Conservation (phyloP, 164 flowering plant genomes). For the Magnolia changhungtana region DNA sequence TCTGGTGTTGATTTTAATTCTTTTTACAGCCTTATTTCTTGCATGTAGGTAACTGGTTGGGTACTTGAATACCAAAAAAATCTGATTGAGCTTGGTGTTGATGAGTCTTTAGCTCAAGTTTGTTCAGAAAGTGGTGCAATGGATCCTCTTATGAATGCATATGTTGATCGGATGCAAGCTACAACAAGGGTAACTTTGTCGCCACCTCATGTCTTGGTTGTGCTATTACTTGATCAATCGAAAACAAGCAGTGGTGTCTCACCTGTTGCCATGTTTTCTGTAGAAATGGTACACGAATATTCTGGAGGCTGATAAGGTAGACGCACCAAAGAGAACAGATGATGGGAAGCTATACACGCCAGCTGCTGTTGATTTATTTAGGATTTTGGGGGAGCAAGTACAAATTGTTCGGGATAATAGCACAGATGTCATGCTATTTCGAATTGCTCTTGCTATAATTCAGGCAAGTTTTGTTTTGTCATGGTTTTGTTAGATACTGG, state of each 20-base stretch:
- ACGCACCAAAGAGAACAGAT: slow-evolving; percentile 89
- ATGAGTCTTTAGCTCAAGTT: slow-evolving; percentile 96
- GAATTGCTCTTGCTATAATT: slow-evolving; percentile 86
- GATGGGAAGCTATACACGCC: slow-evolving; percentile 97
- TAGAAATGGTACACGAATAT: slow-evolving; percentile 98
- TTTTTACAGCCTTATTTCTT: slow-evolving; percentile 7
- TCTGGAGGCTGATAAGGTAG: slow-evolving; percentile 86
- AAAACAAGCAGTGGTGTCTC: background rate
- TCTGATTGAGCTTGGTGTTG: slow-evolving; percentile 94
- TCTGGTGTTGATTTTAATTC: background rate
- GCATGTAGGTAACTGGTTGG: slow-evolving; percentile 89
- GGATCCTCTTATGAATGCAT: slow-evolving; percentile 99
- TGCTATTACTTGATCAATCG: background rate
- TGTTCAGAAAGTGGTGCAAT: slow-evolving; percentile 99
- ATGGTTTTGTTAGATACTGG: background rate
- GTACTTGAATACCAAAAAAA: slow-evolving; percentile 96
- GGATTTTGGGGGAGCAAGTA: slow-evolving; percentile 97
- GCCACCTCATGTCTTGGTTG: background rate
- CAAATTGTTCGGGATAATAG: slow-evolving; percentile 97
- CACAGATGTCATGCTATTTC: slow-evolving; percentile 95
- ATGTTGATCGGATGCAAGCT: slow-evolving; percentile 99
- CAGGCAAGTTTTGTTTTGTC: slow-evolving; percentile 49
- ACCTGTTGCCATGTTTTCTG: slow-evolving; percentile 3
- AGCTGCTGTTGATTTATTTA: slow-evolving; percentile 94
- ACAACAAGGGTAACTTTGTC: slow-evolving; percentile 64